Conservation (phyloP, 768 basidiomycete genomes). For the Lactarius sanguifluus region DNA sequence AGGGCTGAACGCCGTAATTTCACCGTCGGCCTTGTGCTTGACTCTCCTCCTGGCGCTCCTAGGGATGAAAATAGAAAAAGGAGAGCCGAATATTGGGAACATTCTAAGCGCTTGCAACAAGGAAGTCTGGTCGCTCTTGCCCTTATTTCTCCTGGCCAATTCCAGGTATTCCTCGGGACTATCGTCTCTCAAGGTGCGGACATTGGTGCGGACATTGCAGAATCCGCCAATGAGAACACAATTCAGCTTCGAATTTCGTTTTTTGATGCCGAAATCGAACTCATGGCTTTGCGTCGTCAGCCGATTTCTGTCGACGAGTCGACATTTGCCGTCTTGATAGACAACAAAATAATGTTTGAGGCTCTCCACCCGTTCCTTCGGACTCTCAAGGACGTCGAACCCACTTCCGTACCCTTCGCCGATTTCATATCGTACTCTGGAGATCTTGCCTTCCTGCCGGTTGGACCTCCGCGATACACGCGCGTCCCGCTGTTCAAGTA, state of each 20-base stretch:
- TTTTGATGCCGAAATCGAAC: constrained; percentile 58
- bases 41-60: constrained; percentile 58
- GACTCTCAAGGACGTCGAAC: constrained; percentile 26
- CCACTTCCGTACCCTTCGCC: constrained; percentile 25
- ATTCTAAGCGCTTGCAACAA: constrained; percentile 56
- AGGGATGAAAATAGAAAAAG: constrained; percentile 40
- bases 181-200: constrained; percentile 46
- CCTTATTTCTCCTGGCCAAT: constrained; percentile 31
- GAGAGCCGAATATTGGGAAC: constrained; percentile 61
- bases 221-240: constrained; percentile 41
- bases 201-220: constrained; percentile 47
- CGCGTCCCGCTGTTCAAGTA: constrained; percentile 52
- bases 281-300: constrained; percentile 44
- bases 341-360: constrained; percentile 28
- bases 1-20: constrained; percentile 53
- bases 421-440: constrained; percentile 13
- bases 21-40: constrained; percentile 46
- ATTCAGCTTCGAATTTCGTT: constrained; percentile 56
- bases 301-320: constrained; percentile 31
- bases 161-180: constrained; percentile 52
- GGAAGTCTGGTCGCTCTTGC: constrained; percentile 68
- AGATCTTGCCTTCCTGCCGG: neutral
- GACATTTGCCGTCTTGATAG: constrained; percentile 25
- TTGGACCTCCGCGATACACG: constrained; percentile 19
- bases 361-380: constrained; percentile 26